Evolutionary conservation across 2,329 filamentous ascomycete species (phyloP).

Genomic region (Apiospora arundinis): DNA sequence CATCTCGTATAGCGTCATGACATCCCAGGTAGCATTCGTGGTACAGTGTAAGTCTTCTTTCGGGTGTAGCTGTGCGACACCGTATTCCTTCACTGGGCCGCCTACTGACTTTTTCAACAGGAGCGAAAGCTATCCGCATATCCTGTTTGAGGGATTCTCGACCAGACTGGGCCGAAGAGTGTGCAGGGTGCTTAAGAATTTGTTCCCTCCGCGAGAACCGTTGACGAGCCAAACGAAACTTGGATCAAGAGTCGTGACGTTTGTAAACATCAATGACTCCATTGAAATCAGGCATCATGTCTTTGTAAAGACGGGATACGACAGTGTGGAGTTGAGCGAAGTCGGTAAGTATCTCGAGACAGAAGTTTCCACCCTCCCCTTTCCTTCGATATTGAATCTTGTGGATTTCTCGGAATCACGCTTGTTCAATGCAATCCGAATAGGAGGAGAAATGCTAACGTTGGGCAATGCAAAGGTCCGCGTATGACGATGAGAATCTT

Average conservation of each 20-base stretch:
- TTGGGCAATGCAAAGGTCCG: slow-evolving; percentile 50
- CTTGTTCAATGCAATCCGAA: neutral
- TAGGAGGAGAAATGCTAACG: neutral
- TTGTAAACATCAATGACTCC: slow-evolving; percentile 89
- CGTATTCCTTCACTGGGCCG: neutral
- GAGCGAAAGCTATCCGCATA: slow-evolving; percentile 86
- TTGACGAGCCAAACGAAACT: slow-evolving; percentile 75
- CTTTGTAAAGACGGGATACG: slow-evolving; percentile 90
- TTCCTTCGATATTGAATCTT: neutral
- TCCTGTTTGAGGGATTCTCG: slow-evolving; percentile 79
- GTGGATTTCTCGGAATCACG: too few relatives aligned
- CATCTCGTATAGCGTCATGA: slow-evolving; percentile 67
- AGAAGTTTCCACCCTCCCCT: neutral
- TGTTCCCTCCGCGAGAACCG: slow-evolving; percentile 88
- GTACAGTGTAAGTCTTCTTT: slow-evolving; percentile 69
- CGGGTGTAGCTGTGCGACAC: too few relatives aligned
- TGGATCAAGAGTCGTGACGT: slow-evolving; percentile 88
- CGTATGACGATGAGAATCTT: slow-evolving; percentile 98
- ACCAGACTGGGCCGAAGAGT: slow-evolving; percentile 60
- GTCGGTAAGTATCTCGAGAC: slow-evolving; percentile 60
- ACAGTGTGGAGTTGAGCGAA: slow-evolving; percentile 87
- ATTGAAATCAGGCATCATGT: slow-evolving; percentile 94
- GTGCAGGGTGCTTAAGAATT: slow-evolving; percentile 88
- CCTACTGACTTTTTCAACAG: neutral
- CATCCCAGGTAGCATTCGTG: slow-evolving; percentile 85